Conservation (phyloP, 2,329 filamentous ascomycete species). For the Metarhizium rileyi region DNA sequence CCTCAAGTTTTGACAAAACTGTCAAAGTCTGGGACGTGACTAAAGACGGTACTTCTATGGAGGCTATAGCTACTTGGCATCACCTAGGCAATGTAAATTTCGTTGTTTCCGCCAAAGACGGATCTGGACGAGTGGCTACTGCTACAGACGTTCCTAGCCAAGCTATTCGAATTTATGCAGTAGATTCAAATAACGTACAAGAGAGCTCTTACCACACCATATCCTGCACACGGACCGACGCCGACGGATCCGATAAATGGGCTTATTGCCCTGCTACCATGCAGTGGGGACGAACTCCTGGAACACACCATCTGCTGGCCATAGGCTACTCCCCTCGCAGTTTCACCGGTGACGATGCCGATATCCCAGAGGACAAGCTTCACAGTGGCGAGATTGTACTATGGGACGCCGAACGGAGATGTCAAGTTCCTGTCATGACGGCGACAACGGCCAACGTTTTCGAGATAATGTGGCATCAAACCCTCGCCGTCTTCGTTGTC, state of each 20-base stretch:
- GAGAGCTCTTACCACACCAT: constrained; percentile 27
- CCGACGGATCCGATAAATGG: constrained; percentile 38
- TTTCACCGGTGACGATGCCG: constrained; percentile 39
- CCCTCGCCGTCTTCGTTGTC: constrained; percentile 40
- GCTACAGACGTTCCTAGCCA: constrained; percentile 44
- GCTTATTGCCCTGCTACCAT: constrained; percentile 54
- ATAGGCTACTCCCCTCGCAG: constrained; percentile 55
- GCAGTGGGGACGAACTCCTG: constrained; percentile 44
- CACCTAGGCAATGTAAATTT: constrained; percentile 54
- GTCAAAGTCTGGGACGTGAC: constrained; percentile 49
- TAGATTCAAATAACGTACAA: constrained; percentile 27
- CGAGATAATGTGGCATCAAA: constrained; percentile 54
- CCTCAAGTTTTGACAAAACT: constrained; percentile 51
- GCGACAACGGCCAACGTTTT: constrained; percentile 51
- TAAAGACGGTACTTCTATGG: constrained; percentile 30
- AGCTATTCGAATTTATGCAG: constrained; percentile 48
- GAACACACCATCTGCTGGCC: constrained; percentile 41
- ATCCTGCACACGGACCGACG: constrained; percentile 30
- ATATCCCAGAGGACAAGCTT: constrained; percentile 48
- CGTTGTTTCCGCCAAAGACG: constrained; percentile 42
- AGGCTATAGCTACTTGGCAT: constrained; percentile 36
- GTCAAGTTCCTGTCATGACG: constrained; percentile 37
- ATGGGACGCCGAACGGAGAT: constrained; percentile 40
- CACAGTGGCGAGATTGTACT: constrained; percentile 50
- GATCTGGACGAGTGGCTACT: constrained; percentile 43